These are phyloP conservation scores for Globisporangium irregulare DNA, from an alignment of 352 stramenopile genomes.

Conservation along the genomic window DNA sequence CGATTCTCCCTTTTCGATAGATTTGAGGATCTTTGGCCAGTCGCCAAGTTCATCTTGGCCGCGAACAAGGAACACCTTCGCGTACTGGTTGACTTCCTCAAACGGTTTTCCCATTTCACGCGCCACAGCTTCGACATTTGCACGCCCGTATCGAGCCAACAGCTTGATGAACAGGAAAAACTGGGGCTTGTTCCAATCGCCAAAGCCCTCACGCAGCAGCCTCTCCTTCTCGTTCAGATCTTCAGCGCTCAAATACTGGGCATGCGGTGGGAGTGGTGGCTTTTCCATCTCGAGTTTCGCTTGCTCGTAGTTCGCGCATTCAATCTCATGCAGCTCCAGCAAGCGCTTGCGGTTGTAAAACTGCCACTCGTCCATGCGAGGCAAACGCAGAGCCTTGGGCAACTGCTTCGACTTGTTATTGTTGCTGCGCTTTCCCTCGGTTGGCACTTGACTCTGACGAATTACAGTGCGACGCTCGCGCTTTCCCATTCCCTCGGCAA, in stretches of 20 bases:
- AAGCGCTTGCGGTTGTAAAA: constrained; percentile 84
- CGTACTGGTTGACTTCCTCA: constrained; percentile 73
- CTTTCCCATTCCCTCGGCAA: constrained; percentile 84
- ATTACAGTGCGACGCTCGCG: constrained; percentile 78
- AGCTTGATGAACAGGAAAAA: constrained; percentile 88
- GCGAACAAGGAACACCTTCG: constrained; percentile 59
- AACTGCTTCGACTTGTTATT: constrained; percentile 71
- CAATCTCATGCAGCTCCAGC: constrained; percentile 80
- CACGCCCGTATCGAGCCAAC: constrained; percentile 71
- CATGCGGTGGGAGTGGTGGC: constrained; percentile 62
- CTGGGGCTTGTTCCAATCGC: constrained; percentile 87
- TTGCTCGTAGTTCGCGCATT: constrained; percentile 75
- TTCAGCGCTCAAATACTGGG: constrained; percentile 80
- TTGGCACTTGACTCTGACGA: constrained; percentile 46
- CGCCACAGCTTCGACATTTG: constrained; percentile 71
- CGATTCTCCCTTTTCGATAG: constrained; percentile 86
- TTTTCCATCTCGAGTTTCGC: constrained; percentile 79
- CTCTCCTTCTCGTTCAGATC: constrained; percentile 90
- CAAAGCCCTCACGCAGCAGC: constrained; percentile 84
- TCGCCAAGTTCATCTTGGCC: constrained; percentile 73
- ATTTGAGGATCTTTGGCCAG: constrained; percentile 85
- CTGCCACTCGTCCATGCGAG: constrained; percentile 87
- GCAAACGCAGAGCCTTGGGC: constrained; percentile 74
- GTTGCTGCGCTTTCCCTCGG: constrained; percentile 46
- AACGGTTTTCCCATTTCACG: constrained; percentile 82